Percentiles rank a stretch among this genome's conserved stretches.
These are phyloP conservation scores for Trichoderma sp. DNA, from an alignment of 2,329 filamentous ascomycete genomes.

Conservation along the genomic window DNA sequence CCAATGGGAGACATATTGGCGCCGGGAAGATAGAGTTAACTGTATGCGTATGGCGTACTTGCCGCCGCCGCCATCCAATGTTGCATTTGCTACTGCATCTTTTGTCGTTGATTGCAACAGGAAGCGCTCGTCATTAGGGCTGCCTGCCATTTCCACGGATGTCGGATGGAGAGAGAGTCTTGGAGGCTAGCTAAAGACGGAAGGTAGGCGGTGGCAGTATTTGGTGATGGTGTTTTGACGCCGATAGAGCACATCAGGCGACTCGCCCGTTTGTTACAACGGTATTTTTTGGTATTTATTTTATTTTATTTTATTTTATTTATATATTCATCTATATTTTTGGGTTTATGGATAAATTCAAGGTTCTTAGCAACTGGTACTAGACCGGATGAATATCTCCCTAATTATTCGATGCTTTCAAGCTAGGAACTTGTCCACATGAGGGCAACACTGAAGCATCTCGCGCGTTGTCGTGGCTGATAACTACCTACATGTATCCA, in stretches of 20 bases:
- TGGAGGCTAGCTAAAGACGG: constrained; percentile 1
- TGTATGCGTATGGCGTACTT: background rate
- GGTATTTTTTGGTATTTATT: background rate
- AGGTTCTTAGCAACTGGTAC: no score
- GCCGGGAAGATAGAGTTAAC: background rate
- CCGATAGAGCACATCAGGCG: background rate
- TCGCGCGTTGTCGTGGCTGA: no score
- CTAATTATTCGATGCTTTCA: no score
- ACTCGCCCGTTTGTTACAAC: no score
- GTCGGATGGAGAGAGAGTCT: background rate
- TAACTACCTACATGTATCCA: no score
- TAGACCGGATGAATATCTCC: no score
- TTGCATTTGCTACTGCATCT: background rate
- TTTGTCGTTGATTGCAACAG: background rate
- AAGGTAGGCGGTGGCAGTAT: background rate
- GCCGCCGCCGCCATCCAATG: background rate
- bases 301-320: no score
- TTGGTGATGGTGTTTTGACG: background rate
- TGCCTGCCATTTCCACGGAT: background rate
- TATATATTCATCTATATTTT: no score
- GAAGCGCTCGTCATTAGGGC: background rate
- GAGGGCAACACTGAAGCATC: no score
- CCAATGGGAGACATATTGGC: background rate
- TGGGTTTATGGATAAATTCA: no score
- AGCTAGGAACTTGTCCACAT: no score